These are phyloP conservation scores for Lactarius akahatsu DNA, from an alignment of 768 basidiomycete genomes.

Conservation along the genomic window DNA sequence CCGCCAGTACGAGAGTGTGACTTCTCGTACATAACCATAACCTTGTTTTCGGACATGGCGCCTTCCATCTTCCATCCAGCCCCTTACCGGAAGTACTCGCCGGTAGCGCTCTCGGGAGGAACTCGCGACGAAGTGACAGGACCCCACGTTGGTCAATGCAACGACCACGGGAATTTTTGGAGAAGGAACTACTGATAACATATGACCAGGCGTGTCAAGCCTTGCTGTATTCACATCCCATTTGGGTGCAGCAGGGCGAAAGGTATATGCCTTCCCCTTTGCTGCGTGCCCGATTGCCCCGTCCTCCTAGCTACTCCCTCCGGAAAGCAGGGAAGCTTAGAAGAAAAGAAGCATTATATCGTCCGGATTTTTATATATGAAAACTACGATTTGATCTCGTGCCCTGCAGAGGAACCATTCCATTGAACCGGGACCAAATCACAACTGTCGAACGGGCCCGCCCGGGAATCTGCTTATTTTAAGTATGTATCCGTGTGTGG, in stretches of 20 bases:
- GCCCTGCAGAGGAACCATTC: conserved; percentile 1
- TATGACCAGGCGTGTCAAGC: conserved; percentile 5
- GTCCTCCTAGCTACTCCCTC: neutral
- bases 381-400: conserved; percentile 10
- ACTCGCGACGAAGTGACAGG: conserved; percentile 8
- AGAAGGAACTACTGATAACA: conserved; percentile 4
- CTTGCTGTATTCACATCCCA: neutral
- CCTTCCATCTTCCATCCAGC: too few species aligned
- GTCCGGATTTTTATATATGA: conserved; percentile 16
- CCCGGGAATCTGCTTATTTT: conserved; percentile 27
- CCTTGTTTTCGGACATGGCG: conserved; percentile 1
- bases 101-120: conserved; percentile 14
- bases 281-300: conserved; percentile 2
- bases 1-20: conserved; percentile 1
- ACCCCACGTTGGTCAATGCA: conserved; percentile 7
- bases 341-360: conserved; percentile 7
- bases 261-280: conserved; percentile 4
- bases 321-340: conserved; percentile 26
- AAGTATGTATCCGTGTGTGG: conserved; percentile 17
- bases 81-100: conserved; percentile 2
- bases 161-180: conserved; percentile 16
- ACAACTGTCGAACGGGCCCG: conserved; percentile 17
- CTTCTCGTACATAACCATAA: neutral
- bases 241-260: conserved; percentile 1
- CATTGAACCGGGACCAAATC: conserved; percentile 19